phyloP scores from a whole-genome alignment of 352 stramenopile species.

The Pythium dissotocum region DNA sequence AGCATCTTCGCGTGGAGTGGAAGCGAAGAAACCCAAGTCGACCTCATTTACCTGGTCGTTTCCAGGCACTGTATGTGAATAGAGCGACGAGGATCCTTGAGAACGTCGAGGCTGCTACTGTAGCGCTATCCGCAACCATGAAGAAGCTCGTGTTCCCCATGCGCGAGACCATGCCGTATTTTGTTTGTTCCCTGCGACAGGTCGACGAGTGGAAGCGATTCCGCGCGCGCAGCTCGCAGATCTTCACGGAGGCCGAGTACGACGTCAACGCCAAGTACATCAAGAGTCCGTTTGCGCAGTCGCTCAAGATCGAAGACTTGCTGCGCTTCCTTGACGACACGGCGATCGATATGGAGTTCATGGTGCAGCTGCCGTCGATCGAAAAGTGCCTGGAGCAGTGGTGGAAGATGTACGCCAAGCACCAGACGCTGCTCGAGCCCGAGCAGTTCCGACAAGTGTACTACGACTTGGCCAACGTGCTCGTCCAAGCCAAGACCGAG shows the following conservation, averaged over 20 bases:
- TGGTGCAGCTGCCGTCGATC: slow-evolving; percentile 82
- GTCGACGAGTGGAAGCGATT: slow-evolving; percentile 75
- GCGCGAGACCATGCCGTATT: slow-evolving; percentile 80
- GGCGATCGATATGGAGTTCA: slow-evolving; percentile 78
- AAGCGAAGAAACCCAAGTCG: not conserved
- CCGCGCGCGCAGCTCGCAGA: slow-evolving; percentile 54
- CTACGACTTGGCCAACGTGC: slow-evolving; percentile 68
- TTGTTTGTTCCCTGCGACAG: slow-evolving; percentile 64
- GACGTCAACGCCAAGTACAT: slow-evolving; percentile 74
- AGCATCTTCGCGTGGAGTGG: not conserved
- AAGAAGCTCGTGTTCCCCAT: slow-evolving; percentile 65
- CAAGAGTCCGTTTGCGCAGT: slow-evolving; percentile 72
- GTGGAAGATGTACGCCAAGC: slow-evolving; percentile 56
- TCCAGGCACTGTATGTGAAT: not conserved
- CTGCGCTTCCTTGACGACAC: slow-evolving; percentile 74
- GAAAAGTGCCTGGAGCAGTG: slow-evolving; percentile 76
- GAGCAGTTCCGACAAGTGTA: slow-evolving; percentile 69
- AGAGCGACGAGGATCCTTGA: not conserved
- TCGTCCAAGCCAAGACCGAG: slow-evolving; percentile 77
- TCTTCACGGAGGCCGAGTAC: slow-evolving; percentile 57
- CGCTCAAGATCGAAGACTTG: slow-evolving; percentile 62
- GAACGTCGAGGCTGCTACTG: not conserved
- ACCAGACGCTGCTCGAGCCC: slow-evolving; percentile 46
- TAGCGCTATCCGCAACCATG: slow-evolving; percentile 7
- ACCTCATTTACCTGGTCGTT: not conserved